Base-by-base conservation (phyloP, 75 land plant genomes). In the Adiantum capillusveneris region DNA sequence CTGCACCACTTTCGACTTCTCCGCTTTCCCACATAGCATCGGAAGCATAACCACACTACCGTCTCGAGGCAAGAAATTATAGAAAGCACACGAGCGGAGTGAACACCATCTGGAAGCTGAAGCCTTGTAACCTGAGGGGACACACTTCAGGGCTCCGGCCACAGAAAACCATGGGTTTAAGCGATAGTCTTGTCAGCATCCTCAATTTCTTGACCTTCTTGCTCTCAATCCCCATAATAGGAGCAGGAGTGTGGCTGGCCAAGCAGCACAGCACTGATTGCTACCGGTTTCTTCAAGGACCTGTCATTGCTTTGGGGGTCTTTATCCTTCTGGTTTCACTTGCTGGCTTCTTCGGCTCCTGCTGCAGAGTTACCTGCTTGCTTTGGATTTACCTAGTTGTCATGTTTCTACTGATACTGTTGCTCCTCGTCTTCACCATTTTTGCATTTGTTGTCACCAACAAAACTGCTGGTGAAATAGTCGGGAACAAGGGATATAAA, bases 381-480 rank as follows among this genome's bases (percentile, higher is more conserved):
- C 59, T 70, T 5, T 64, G 72, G 69, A 1, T 70, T 0, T 70
- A 70, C 37, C 26, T 56, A 25, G 18, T 56, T 36, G 50, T 20
- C 51, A 45, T 56, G 70, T 45, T 70, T 26, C 1, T 70, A 12
- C 72, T 70, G 48, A 69, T 69, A n/a, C 3, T 69, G 16, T 45
- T 56, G 34, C 25, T 63, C 29, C n/a, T 63, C 27, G n/a, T 31
- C 68, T 55, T 69, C 72, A 63, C 72, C 1, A 43, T 54, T 9
- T 63, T 63, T 18, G 72, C 68, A 28, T 69, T 69, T 44, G 46
- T 69, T 12, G 70, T 76, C 25, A 76, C 79, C 44, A 71, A 76
- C 49, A 59, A 60, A 25, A 76, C 70, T 9, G 79, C 79, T 0
- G 79, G 77, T 0, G 31, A 66, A 6, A 71, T 48, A 12, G 44